Base-by-base conservation (phyloP, 1,139 yeast species). In the Sugiyamaella paludigena region DNA sequence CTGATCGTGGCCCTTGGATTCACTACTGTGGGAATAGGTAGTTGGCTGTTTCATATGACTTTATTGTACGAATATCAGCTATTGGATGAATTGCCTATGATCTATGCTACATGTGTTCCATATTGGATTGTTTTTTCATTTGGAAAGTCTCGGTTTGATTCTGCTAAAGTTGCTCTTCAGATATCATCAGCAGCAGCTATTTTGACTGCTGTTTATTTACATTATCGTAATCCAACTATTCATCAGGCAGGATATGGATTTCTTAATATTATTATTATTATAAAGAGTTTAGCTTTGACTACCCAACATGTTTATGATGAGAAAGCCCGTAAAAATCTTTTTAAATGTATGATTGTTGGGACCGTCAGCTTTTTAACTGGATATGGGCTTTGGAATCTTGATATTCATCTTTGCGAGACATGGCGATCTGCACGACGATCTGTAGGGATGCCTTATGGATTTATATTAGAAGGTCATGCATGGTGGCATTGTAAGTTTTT, bases 11-110 rank as follows among this genome's bases (percentile, higher is more conserved):
- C 88, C 10, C 57, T 82, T 19, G 97, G 97, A 5, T 89, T 92
- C 66, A 79, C 84, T 47, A 73, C 86, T 8, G 98, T 92, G 8
- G 98, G 98, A 1, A 67, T 89, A 36, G 98, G 98, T 1, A 81
- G 89, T 32, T 92, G 97, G 95, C 72, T 88, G 59, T 92, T 92
- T 72, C 98, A 92, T 68, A 92, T 92, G 97, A 91, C 98, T 6
- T 74, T 92, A 59, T 75, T 80, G 55, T 91, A 89, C 67, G 89
- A 85, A 65, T 92, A 79, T 71, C 98, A 92, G 70, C 69, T 92
- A 53, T 75, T 92, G 66, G 98, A 92, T 70, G 98, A 92, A 68
- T 75, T 92, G 62, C 98, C 98, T 37, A 92, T 92, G 98, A 87
- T 92, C 54, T 92, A 92, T 69, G 97, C 96, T 33, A 92, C 98